Evolutionary conservation across 345 rosid genomes (phyloP).

Genomic region (Murraya paniculata): DNA sequence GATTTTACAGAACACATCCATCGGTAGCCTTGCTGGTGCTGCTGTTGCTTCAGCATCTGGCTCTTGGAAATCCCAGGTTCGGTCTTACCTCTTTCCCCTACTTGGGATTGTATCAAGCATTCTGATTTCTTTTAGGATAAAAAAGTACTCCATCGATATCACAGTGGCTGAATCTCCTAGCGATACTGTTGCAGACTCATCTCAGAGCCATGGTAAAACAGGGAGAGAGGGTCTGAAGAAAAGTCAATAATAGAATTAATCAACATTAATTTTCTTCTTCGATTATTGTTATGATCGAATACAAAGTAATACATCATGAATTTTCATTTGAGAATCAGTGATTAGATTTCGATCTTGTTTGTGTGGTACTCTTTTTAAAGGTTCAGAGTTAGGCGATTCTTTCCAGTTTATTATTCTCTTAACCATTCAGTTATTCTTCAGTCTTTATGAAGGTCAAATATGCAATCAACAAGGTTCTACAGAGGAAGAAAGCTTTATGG

Average conservation of each 20-base stretch:
- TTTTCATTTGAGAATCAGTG: not conserved
- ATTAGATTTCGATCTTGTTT: not conserved
- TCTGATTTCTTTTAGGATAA: slow-evolving; percentile 70
- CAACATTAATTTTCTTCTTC: not conserved
- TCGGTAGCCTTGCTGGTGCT: slow-evolving; percentile 95
- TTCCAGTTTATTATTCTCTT: not conserved
- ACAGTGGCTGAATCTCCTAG: slow-evolving; percentile 29
- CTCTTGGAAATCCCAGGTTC: slow-evolving; percentile 49
- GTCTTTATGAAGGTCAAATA: not conserved
- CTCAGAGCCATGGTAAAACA: slow-evolving; percentile 10
- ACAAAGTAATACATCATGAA: not conserved
- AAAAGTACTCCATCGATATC: slow-evolving; percentile 61
- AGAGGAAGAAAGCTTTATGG: no score
- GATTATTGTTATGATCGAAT: not conserved
- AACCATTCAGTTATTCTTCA: not conserved
- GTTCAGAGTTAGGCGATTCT: not conserved
- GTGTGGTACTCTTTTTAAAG: not conserved
- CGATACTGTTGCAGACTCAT: slow-evolving; percentile 17
- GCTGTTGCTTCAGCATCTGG: slow-evolving; percentile 78
- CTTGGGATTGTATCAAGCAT: slow-evolving; percentile 78
- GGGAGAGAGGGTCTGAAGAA: slow-evolving; percentile 22
- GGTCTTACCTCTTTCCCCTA: slow-evolving; percentile 72
- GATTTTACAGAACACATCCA: slow-evolving; percentile 94
- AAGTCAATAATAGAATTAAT: not conserved
- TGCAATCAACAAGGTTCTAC: not conserved